Evolutionary conservation across 2,329 filamentous ascomycete species (phyloP).

Genomic region (Clarireedia homoeocarpa): DNA sequence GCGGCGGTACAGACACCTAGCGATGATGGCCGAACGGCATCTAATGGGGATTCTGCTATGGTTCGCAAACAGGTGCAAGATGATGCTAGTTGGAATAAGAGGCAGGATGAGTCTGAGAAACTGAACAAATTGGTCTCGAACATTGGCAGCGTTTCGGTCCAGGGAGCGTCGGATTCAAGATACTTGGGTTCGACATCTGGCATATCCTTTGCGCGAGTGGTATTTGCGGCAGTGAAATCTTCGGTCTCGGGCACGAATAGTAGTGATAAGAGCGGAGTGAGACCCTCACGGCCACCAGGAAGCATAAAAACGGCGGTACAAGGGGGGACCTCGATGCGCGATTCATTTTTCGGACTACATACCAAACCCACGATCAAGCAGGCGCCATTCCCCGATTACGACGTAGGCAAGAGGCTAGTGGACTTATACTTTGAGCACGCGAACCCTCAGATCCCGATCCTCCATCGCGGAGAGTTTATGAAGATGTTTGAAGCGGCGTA

Average conservation of each 20-base stretch:
- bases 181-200: constrained; percentile 81
- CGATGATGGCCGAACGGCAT: constrained; percentile 21
- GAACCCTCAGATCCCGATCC: constrained; percentile 89
- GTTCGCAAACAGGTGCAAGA: constrained; percentile 20
- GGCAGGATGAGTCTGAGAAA: constrained; percentile 50
- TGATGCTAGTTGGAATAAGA: constrained; percentile 30
- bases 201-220: constrained; percentile 88
- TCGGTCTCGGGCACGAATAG: constrained; percentile 52
- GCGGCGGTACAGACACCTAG: constrained; percentile 24
- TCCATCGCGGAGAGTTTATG: constrained; percentile 87
- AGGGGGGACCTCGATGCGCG: constrained; percentile 74
- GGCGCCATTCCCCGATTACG: constrained; percentile 72
- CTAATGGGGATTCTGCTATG: constrained; percentile 14
- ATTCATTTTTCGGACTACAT: constrained; percentile 95
- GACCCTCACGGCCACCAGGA: constrained; percentile 47
- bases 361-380: constrained; percentile 82
- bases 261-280: constrained; percentile 56
- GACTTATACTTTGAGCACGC: constrained; percentile 91
- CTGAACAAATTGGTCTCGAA: constrained; percentile 61
- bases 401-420: constrained; percentile 65
- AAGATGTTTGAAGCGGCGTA: constrained; percentile 80
- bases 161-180: constrained; percentile 69
- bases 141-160: constrained; percentile 68
- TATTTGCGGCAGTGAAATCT: constrained; percentile 85
- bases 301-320: constrained; percentile 31